These are phyloP conservation scores for Starmerella apis DNA, from an alignment of 805 yeast genomes.

Conservation along the genomic window DNA sequence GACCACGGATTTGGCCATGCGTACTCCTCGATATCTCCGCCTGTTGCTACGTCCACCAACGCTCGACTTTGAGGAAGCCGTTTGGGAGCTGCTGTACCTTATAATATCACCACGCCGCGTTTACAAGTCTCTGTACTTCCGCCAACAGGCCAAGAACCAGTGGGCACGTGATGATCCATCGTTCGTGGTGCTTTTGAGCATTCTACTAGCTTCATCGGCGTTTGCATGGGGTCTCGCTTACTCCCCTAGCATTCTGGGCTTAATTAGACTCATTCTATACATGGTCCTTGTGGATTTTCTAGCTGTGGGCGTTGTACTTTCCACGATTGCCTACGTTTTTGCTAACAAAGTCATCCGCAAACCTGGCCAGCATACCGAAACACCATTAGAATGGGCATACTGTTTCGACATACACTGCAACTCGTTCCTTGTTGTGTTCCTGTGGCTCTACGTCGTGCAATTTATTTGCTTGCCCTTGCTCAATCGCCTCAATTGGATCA, in stretches of 20 bases:
- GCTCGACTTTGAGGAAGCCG: slow-evolving; percentile 82
- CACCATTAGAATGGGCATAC: slow-evolving; percentile 72
- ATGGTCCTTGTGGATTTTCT: slow-evolving; percentile 82
- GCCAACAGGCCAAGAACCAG: slow-evolving; percentile 63
- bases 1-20: slow-evolving; percentile 11
- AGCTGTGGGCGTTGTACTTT: slow-evolving; percentile 52
- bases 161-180: slow-evolving; percentile 93
- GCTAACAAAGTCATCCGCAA: slow-evolving; percentile 49
- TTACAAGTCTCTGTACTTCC: slow-evolving; percentile 70
- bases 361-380: slow-evolving; percentile 3
- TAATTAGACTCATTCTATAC: slow-evolving; percentile 57
- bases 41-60: slow-evolving; percentile 63
- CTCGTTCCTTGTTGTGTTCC: slow-evolving; percentile 74
- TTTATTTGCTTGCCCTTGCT: slow-evolving; percentile 59
- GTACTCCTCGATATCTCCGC: slow-evolving; percentile 28
- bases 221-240: slow-evolving; percentile 85
- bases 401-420: slow-evolving; percentile 93
- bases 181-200: slow-evolving; percentile 62
- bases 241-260: slow-evolving; percentile 50
- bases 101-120: slow-evolving; percentile 69
- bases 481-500: slow-evolving; percentile 51
- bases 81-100: slow-evolving; percentile 77
- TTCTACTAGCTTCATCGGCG: slow-evolving; percentile 60
- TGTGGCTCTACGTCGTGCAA: slow-evolving; percentile 60
- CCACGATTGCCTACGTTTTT: slow-evolving; percentile 64